A percentile compares a stretch with the other conserved stretches of the same genome.
These are phyloP conservation scores for Pleurotus citrinopileatus DNA, from an alignment of 768 basidiomycete species.

Conservation along the genomic window DNA sequence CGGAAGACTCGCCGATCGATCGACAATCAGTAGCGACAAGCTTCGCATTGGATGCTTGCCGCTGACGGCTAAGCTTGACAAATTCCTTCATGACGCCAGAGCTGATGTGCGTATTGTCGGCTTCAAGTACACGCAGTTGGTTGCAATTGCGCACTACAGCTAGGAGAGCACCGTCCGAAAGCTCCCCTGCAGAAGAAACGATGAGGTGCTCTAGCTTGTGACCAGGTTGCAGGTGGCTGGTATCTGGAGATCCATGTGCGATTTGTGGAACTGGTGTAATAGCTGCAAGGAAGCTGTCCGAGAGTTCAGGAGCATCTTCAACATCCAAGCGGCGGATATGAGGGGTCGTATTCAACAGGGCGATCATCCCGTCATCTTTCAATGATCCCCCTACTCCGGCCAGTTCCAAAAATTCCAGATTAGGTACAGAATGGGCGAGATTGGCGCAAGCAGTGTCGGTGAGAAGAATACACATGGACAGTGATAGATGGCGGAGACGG, in stretches of 20 bases:
- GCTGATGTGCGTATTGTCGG: conserved; percentile 76
- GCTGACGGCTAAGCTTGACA: conserved; percentile 49
- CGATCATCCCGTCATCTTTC: conserved; percentile 70
- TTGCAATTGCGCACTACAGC: conserved; percentile 63
- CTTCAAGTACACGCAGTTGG: conserved; percentile 65
- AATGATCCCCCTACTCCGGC: conserved; percentile 71
- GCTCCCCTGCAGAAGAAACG: conserved; percentile 61
- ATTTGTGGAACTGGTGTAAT: conserved; percentile 49
- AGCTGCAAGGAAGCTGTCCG: conserved; percentile 63
- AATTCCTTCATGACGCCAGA: conserved; percentile 64
- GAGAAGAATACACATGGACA: conserved; percentile 69
- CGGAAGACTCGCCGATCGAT: conserved; percentile 53
- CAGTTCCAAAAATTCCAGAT: conserved; percentile 75
- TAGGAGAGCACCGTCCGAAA: conserved; percentile 64
- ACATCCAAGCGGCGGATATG: conserved; percentile 75
- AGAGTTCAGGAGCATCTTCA: conserved; percentile 78
- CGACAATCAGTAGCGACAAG: conserved; percentile 78
- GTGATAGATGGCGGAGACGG: conserved; percentile 64
- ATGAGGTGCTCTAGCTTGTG: conserved; percentile 69
- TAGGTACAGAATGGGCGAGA: conserved; percentile 66
- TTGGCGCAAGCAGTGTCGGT: conserved; percentile 76
- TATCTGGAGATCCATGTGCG: neutral
- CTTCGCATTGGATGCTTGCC: conserved; percentile 46
- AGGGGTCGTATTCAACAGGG: conserved; percentile 67
- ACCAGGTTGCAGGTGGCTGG: conserved; percentile 44